These are phyloP conservation scores for Mycena polygramma DNA, from an alignment of 768 basidiomycete species.

Conservation along the genomic window DNA sequence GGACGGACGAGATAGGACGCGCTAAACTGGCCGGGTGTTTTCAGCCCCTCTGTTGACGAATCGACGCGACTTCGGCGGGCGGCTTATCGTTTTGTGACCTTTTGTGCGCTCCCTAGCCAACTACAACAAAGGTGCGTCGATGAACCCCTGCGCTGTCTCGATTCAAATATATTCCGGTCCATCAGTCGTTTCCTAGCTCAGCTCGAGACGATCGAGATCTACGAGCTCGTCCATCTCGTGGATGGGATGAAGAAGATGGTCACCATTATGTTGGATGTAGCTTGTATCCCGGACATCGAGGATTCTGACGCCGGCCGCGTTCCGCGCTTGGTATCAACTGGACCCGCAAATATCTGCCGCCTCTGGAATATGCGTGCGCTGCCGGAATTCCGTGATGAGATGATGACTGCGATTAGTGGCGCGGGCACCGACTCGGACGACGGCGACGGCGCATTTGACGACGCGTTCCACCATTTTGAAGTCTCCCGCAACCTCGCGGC, in stretches of 20 bases:
- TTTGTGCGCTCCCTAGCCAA: slow-evolving; percentile 19
- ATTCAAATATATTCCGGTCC: neutral
- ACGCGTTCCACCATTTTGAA: slow-evolving; percentile 30
- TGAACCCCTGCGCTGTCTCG: neutral
- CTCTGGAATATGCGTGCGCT: slow-evolving; percentile 24
- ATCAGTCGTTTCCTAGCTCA: slow-evolving; percentile 14
- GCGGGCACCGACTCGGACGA: neutral
- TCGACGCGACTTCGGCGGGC: slow-evolving; percentile 25
- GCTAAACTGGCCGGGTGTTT: slow-evolving; percentile 16
- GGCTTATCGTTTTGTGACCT: slow-evolving; percentile 21
- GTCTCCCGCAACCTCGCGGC: slow-evolving; percentile 27
- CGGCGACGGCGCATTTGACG: slow-evolving; percentile 30
- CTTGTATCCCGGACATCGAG: neutral
- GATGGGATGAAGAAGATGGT: slow-evolving; percentile 26
- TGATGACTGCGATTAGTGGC: neutral
- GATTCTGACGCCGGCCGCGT: neutral
- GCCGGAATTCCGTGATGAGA: slow-evolving; percentile 9
- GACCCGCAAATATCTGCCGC: slow-evolving; percentile 23
- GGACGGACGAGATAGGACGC: neutral
- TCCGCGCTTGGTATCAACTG: slow-evolving; percentile 26
- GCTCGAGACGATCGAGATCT: slow-evolving; percentile 28
- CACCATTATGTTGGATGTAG: slow-evolving; percentile 4
- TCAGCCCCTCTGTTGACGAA: slow-evolving; percentile 27
- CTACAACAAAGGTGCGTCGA: slow-evolving; percentile 19
- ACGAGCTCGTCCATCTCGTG: slow-evolving; percentile 22